phyloP scores from a whole-genome alignment of 768 basidiomycete genomes.

The Suillus variegatus region DNA sequence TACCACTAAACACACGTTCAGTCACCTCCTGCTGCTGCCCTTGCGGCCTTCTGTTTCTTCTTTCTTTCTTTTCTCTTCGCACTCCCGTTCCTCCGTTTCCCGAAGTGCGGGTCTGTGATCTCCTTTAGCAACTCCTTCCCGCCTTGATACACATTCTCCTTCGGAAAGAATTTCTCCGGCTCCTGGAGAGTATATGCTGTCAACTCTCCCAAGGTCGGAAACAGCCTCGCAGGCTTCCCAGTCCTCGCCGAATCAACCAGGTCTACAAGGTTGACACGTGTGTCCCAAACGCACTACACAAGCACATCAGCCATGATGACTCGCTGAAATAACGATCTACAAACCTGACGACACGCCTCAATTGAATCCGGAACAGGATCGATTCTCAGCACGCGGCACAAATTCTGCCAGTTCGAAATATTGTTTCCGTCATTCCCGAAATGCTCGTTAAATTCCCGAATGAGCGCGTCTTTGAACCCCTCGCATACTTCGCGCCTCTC shows the following conservation, averaged over 20 bases:
- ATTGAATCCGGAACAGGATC: slow-evolving; percentile 6
- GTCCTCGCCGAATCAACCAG: slow-evolving; percentile 25
- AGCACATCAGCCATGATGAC: not conserved
- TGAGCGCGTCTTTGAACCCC: slow-evolving; percentile 9
- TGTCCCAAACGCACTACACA: slow-evolving; percentile 15
- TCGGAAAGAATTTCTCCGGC: slow-evolving; percentile 26
- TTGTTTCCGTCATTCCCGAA: slow-evolving; percentile 13
- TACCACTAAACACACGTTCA: not conserved
- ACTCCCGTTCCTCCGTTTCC: slow-evolving; percentile 21
- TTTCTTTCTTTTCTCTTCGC: slow-evolving; percentile 18
- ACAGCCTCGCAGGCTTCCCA: slow-evolving; percentile 18
- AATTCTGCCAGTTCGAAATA: slow-evolving; percentile 9
- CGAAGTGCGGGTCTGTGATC: slow-evolving; percentile 19
- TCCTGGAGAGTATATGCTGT: slow-evolving; percentile 21
- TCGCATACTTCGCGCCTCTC: not conserved
- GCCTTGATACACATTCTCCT: slow-evolving; percentile 26
- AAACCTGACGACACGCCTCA: not conserved
- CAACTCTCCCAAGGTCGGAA: slow-evolving; percentile 23
- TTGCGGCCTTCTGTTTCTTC: slow-evolving; percentile 17
- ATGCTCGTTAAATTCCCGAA: slow-evolving; percentile 10
- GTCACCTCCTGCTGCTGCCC: not conserved
- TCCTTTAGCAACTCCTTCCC: slow-evolving; percentile 24
- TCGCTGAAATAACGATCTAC: not conserved
- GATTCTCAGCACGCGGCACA: slow-evolving; percentile 7
- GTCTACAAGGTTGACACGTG: slow-evolving; percentile 34